Evolutionary conservation across 192 early-diverging fungal genomes (phyloP).

Genomic region (Glomus cerebriforme): DNA sequence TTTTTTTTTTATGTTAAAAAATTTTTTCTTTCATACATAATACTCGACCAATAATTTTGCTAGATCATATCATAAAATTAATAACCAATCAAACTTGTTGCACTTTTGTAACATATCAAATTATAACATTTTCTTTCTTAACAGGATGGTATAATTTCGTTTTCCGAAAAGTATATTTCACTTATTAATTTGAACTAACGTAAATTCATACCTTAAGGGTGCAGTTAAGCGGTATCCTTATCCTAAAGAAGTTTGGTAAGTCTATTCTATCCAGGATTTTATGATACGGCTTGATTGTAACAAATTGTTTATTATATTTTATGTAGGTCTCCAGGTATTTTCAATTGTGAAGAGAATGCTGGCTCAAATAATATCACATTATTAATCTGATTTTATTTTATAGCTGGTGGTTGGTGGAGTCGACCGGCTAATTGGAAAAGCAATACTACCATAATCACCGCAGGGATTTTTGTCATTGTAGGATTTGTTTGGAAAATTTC

Average conservation of each 20-base stretch:
- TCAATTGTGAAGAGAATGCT: background rate
- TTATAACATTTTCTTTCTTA: background rate
- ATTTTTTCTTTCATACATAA: background rate
- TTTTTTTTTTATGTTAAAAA: no score
- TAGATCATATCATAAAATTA: background rate
- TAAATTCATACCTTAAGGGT: constrained; percentile 27
- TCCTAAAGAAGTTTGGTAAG: constrained; percentile 45
- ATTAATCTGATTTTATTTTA: background rate
- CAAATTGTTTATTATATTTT: background rate
- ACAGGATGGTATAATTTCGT: background rate
- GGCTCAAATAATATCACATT: background rate
- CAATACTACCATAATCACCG: constrained; percentile 42
- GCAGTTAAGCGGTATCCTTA: constrained; percentile 39
- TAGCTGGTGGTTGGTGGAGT: constrained; percentile 53
- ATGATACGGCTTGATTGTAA: background rate
- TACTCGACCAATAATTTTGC: background rate
- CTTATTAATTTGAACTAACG: no score
- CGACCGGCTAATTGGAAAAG: constrained; percentile 49
- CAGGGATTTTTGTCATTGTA: constrained; percentile 41
- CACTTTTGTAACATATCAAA: no score
- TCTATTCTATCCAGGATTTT: background rate
- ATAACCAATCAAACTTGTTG: background rate
- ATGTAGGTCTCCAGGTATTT: constrained; percentile 42
- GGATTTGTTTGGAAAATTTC: constrained; percentile 47
- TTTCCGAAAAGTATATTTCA: background rate